A percentile compares a stretch with the other conserved stretches of the same genome.
phyloP scores from a whole-genome alignment of 2,329 filamentous ascomycete species.

The Epichloe sibirici region DNA sequence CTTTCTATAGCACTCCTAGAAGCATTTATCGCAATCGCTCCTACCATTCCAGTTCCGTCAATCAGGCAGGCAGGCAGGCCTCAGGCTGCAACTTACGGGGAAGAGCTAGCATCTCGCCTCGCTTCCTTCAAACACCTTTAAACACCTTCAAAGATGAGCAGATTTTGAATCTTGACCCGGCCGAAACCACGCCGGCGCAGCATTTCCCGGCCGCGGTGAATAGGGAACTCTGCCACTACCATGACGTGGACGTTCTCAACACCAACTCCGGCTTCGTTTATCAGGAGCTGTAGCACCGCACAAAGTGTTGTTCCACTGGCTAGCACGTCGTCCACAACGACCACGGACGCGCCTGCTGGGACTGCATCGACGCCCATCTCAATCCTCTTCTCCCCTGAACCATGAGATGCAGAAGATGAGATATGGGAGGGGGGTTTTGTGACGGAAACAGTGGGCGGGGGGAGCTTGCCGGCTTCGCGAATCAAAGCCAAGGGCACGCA shows the following conservation, averaged over 20 bases:
- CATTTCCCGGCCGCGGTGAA: conserved; percentile 36
- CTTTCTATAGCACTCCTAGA: no score
- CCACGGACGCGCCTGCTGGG: conserved; percentile 26
- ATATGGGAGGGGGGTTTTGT: conserved; percentile 39
- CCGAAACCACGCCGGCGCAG: conserved; percentile 38
- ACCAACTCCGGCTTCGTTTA: conserved; percentile 25
- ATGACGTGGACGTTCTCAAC: conserved; percentile 32
- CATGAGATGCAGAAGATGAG: conserved; percentile 26
- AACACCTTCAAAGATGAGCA: conserved; percentile 29
- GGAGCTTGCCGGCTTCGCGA: conserved; percentile 45
- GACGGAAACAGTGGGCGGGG: conserved; percentile 39
- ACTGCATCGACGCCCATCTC: conserved; percentile 37
- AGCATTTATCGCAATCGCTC: no score
- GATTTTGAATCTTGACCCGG: conserved; percentile 34
- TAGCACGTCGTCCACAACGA: conserved; percentile 51
- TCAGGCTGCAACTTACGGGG: no score
- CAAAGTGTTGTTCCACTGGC: conserved; percentile 42
- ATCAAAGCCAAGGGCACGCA: conserved; percentile 35
- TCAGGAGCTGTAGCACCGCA: conserved; percentile 37
- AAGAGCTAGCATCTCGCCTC: no score
- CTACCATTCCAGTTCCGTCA: no score
- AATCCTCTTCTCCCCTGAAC: conserved; percentile 24
- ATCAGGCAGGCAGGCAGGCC: no score
- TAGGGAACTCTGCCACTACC: conserved; percentile 45
- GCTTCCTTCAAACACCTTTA: no score